These are phyloP conservation scores for Piper longum DNA, from an alignment of 164 flowering plant genomes.

Conservation along the genomic window DNA sequence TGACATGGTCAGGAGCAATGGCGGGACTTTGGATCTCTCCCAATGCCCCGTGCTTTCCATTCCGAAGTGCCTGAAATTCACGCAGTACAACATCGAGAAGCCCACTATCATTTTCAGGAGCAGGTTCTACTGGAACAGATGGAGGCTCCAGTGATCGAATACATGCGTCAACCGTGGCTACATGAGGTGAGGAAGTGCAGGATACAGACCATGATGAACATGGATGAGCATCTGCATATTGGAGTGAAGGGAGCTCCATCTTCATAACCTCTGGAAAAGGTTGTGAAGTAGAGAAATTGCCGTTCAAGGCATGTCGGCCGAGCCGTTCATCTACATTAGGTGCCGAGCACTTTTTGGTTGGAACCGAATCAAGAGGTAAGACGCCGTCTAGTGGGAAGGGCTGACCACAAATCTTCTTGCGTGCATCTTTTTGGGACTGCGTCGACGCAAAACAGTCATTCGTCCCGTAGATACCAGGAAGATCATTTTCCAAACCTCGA, in stretches of 20 bases:
- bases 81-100: slow-evolving; percentile 51
- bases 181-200: slow-evolving; percentile 9
- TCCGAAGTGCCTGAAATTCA: slow-evolving; percentile 26
- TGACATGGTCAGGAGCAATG: slow-evolving; percentile 23
- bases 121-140: slow-evolving; percentile 23
- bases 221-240: slow-evolving; percentile 57
- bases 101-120: slow-evolving; percentile 51
- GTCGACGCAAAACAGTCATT: slow-evolving; percentile 19
- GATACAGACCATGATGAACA: slow-evolving; percentile 40
- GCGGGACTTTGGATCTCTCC: slow-evolving; percentile 42
- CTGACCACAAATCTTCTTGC: slow-evolving; percentile 19
- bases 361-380: slow-evolving; percentile 26
- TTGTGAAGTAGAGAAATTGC: slow-evolving; percentile 80
- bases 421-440: slow-evolving; percentile 30
- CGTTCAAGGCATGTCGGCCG: slow-evolving; percentile 79
- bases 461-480: slow-evolving; percentile 20
- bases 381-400: slow-evolving; percentile 23
- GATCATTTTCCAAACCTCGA: slow-evolving; percentile 28
- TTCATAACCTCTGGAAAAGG: slow-evolving; percentile 54
- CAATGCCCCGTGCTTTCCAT: slow-evolving; percentile 30
- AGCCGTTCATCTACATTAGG: slow-evolving; percentile 15
- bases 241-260: slow-evolving; percentile 99
- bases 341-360: slow-evolving; percentile 5
- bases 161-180: slow-evolving; percentile 17
- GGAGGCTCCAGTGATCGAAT: slow-evolving; percentile 17